phyloP scores from a whole-genome alignment of 805 yeast genomes.

The Naumovozyma baii region DNA sequence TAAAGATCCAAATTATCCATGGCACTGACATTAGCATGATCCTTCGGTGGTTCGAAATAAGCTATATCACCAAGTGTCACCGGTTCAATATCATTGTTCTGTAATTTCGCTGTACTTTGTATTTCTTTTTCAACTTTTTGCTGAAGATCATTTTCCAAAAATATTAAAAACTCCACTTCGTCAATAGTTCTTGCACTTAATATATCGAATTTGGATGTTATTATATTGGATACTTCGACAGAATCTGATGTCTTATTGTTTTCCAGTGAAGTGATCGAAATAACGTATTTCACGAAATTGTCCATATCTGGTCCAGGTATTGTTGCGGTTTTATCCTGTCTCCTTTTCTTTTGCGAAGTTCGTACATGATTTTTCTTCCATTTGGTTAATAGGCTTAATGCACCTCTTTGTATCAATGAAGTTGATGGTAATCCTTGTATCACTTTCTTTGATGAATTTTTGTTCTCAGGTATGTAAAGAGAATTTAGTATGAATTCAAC shows the following conservation, averaged over 20 bases:
- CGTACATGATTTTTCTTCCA: constrained; percentile 24
- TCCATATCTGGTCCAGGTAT: constrained; percentile 27
- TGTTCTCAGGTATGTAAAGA: constrained; percentile 19
- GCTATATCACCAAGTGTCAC: not conserved
- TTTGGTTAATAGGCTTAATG: constrained; percentile 21
- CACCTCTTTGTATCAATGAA: constrained; percentile 11
- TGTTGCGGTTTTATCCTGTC: constrained; percentile 2
- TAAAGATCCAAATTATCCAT: constrained; percentile 30
- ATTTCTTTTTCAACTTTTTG: constrained; percentile 2
- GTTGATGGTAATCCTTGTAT: constrained; percentile 1
- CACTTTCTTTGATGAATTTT: not conserved
- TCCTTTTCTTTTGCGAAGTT: not conserved
- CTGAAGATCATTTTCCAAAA: constrained; percentile 36
- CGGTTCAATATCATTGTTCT: not conserved
- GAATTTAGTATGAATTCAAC: constrained; percentile 37
- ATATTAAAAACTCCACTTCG: constrained; percentile 49
- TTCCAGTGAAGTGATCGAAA: constrained; percentile 29
- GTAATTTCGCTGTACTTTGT: not conserved
- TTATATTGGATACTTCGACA: constrained; percentile 7
- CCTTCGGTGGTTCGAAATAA: constrained; percentile 1
- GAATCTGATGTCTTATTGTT: constrained; percentile 7
- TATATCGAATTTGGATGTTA: constrained; percentile 43
- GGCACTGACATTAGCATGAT: constrained; percentile 16
- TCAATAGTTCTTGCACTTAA: constrained; percentile 63
- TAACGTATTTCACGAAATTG: constrained; percentile 30